Percentiles rank a stretch among this genome's conserved stretches.
phyloP scores from a whole-genome alignment of 257 asterid species.

The Solanum chiquidenum region DNA sequence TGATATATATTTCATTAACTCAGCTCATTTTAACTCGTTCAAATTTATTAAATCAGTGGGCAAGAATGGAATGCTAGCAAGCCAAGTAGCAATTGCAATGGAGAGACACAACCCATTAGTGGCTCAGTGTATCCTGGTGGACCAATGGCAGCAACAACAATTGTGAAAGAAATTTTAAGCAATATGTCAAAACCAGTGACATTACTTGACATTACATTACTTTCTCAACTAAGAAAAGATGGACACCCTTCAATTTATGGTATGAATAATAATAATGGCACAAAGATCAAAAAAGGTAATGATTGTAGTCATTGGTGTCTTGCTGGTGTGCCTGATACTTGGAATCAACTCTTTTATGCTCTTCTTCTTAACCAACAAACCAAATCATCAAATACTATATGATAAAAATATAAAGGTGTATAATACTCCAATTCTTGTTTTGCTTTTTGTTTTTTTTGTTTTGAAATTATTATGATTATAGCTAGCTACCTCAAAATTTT shows the following conservation, averaged over 20 bases:
- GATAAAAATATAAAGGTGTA: neutral
- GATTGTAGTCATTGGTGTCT: conserved; percentile 94
- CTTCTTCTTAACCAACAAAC: conserved; percentile 12
- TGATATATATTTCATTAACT: no score
- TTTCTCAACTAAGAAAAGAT: conserved; percentile 65
- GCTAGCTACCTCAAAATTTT: neutral
- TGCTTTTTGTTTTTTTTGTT: neutral
- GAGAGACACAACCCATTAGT: conserved; percentile 38
- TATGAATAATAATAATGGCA: neutral
- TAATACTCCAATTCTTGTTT: neutral
- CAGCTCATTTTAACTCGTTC: neutral
- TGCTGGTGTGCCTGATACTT: conserved; percentile 79
- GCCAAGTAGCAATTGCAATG: conserved; percentile 23
- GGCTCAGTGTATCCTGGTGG: conserved; percentile 28
- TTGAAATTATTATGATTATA: neutral
- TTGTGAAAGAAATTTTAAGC: conserved; percentile 26
- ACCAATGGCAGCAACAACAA: conserved; percentile 18
- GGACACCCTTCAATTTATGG: conserved; percentile 59
- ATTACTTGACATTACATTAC: conserved; percentile 43
- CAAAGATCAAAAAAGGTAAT: neutral
- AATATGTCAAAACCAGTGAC: conserved; percentile 41
- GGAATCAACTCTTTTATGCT: conserved; percentile 63
- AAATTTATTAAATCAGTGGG: conserved; percentile 24
- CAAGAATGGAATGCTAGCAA: conserved; percentile 44
- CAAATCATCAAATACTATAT: neutral